Conservation (phyloP, 2,329 filamentous ascomycete species). For the Calonectria pteridis region DNA sequence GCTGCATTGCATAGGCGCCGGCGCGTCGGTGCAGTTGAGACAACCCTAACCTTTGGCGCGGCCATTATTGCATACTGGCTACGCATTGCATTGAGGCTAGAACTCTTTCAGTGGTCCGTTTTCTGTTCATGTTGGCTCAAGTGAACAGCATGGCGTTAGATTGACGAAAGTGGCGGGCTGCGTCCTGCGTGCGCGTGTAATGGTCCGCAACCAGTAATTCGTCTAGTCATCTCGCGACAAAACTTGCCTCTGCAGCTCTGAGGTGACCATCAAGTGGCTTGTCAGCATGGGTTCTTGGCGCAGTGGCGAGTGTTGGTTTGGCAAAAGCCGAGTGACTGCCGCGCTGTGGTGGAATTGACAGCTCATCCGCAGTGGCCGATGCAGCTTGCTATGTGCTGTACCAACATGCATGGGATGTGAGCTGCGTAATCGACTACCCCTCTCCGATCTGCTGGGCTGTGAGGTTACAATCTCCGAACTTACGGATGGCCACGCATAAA, state of each 20-base stretch:
- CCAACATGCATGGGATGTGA: constrained; percentile 4
- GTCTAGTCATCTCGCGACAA: constrained; percentile 30
- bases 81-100: constrained; percentile 30
- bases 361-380: not conserved
- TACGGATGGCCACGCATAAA: constrained; percentile 5
- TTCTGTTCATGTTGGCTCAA: constrained; percentile 29
- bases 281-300: not conserved
- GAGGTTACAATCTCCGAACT: not conserved
- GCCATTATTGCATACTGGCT: constrained; percentile 33
- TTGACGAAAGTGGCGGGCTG: constrained; percentile 24
- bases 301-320: not conserved
- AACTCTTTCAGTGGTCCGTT: constrained; percentile 29
- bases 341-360: not conserved
- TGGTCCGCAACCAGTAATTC: constrained; percentile 29
- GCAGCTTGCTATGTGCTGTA: not conserved
- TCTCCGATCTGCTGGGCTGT: not conserved
- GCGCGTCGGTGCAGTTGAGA: constrained; percentile 28
- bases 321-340: not conserved
- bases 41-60: constrained; percentile 29
- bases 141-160: constrained; percentile 29
- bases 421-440: constrained; percentile 9
- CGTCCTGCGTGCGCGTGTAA: constrained; percentile 33
- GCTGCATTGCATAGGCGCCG: constrained; percentile 44
- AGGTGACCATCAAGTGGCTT: not conserved
- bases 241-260: constrained; percentile 13